Evolutionary conservation across 2,329 filamentous ascomycete species (phyloP), one percentile per base, ranked within the genome.

Genomic region (Pestalotiopsis sp.): DNA sequence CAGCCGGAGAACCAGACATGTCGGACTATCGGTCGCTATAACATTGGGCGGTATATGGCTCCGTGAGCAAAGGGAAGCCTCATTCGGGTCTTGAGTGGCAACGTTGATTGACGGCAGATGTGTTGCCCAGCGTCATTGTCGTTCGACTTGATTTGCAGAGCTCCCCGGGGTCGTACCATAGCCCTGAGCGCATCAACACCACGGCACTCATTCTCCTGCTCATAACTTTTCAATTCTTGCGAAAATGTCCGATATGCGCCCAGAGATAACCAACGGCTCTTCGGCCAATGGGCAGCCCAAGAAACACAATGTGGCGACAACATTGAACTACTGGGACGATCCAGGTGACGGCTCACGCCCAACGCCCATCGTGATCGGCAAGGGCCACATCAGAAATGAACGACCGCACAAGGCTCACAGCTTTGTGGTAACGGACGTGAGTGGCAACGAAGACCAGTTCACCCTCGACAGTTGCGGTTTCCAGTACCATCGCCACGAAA

Each of bases 351-450:
- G 62, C 23, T 65, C 62, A 7, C 62, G 62, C 9, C 62, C 62
- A 12, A 65, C 62, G 23, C 62, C 62, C 25, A 65, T 65, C 23
- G 38, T 49, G 12, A 65, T 65, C 17, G 62, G 62, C 20, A 65
- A 65, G 62, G 41, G 62, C 2, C 27, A 25, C 27, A 75, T 78
- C 17, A 74, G 73, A 63, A 77, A 78, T 68, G 72, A 77, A 78
- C 89, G 93, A 12, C 75, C 76, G 3, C 71, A 70, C 13, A 68
- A 71, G 1, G 66, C 75, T 4, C 79, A 92, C 86, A 4, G 3
- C 77, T 83, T 72, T 83, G 86, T 27, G 76, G 81, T 75, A 20
- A 73, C 72, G 4, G 83, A 84, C 69, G 73, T 85, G 36, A 78
- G 77, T 25, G 83, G 82, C 17, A 75, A 80, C 4, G 82, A 83